Conservation (phyloP, 202 grass and related monocot species). For the Hordeum pubiflorum region DNA sequence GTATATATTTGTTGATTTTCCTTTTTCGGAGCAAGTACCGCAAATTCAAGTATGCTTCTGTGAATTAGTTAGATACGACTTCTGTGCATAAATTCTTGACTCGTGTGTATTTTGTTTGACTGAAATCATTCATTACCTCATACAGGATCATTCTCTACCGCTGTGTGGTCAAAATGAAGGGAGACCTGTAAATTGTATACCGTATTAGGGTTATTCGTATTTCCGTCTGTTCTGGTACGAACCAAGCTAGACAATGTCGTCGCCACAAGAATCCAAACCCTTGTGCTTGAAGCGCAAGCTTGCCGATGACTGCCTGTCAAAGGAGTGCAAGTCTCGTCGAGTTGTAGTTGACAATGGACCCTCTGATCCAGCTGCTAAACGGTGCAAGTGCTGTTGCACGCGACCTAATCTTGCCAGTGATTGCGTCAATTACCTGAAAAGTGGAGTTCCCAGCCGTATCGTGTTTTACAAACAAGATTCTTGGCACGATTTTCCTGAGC, state of each 20-base stretch:
- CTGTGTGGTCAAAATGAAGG: constrained; percentile 43
- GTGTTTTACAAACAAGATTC: constrained; percentile 61
- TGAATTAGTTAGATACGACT: neutral
- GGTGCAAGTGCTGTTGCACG: constrained; percentile 50
- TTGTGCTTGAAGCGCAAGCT: constrained; percentile 62
- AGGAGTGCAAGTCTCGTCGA: constrained; percentile 45
- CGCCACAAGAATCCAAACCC: constrained; percentile 34
- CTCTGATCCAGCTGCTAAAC: constrained; percentile 41
- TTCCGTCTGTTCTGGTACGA: constrained; percentile 29
- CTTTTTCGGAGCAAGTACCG: neutral
- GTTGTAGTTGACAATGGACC: constrained; percentile 28
- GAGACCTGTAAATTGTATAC: constrained; percentile 46
- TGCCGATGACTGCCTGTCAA: constrained; percentile 40
- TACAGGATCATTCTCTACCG: constrained; percentile 38
- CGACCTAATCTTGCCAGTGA: constrained; percentile 58
- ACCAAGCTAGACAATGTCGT: constrained; percentile 32
- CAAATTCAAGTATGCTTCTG: neutral
- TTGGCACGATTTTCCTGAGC: constrained; percentile 63
- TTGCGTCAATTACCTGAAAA: constrained; percentile 70
- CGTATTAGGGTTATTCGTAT: constrained; percentile 30
- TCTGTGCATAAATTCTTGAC: neutral
- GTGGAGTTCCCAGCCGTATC: constrained; percentile 41
- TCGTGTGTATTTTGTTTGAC: constrained; percentile 11
- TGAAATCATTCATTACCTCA: constrained; percentile 33
- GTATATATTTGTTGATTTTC: neutral